Percentiles rank a stretch among this genome's conserved stretches.
Evolutionary conservation across 306 rosid species (phyloP).

Genomic region (Cicer pinnatifidum): DNA sequence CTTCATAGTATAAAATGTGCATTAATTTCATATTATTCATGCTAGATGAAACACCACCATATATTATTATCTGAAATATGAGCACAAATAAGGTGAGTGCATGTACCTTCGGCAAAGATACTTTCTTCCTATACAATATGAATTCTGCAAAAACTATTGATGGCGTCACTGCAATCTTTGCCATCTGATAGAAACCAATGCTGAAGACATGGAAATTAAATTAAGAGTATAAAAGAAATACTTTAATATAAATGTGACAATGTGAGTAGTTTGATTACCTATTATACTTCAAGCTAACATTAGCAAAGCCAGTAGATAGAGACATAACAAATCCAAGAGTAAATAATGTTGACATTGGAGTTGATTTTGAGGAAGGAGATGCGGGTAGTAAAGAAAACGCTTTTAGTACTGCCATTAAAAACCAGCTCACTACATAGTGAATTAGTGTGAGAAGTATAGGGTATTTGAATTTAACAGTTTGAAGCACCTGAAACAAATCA

Average conservation of each 20-base stretch:
- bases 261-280: slow-evolving; percentile 56
- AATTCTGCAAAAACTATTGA: slow-evolving; percentile 90
- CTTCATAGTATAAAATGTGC: neutral
- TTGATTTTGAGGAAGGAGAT: slow-evolving; percentile 72
- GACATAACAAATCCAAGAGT: slow-evolving; percentile 92
- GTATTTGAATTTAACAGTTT: slow-evolving; percentile 67
- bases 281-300: slow-evolving; percentile 89
- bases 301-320: slow-evolving; percentile 85
- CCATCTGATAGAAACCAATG: slow-evolving; percentile 97
- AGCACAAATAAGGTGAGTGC: slow-evolving; percentile 39
- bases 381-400: slow-evolving; percentile 73
- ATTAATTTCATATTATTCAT: slow-evolving; percentile 7
- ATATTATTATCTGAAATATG: slow-evolving; percentile 7
- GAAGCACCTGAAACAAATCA: slow-evolving; percentile 73
- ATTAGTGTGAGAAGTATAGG: slow-evolving; percentile 86
- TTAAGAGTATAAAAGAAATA: slow-evolving; percentile 30
- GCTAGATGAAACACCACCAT: neutral
- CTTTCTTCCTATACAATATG: slow-evolving; percentile 67
- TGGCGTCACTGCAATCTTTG: slow-evolving; percentile 91
- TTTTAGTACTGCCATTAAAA: slow-evolving; percentile 83
- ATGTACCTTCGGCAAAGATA: slow-evolving; percentile 71
- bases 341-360: slow-evolving; percentile 64
- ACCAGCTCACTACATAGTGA: slow-evolving; percentile 89
- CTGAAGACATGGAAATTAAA: slow-evolving; percentile 62
- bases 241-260: slow-evolving; percentile 37